Evolutionary conservation across 768 basidiomycete species (phyloP), one percentile per base, ranked within the genome.

Genomic region (Cystoderma amianthinum): DNA sequence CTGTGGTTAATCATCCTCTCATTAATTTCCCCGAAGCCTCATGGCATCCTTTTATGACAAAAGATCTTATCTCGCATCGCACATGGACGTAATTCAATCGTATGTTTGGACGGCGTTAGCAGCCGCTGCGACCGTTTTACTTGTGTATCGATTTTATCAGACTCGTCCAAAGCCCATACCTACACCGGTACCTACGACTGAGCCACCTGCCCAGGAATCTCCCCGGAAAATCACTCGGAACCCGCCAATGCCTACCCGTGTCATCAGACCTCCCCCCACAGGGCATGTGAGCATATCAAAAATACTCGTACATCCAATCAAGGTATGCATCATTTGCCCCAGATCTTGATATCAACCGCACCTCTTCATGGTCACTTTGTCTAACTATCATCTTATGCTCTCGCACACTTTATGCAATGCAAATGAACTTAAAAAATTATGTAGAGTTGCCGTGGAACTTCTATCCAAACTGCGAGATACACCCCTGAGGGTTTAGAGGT

Each of bases 401-500:
- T n/a, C n/a, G n/a, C n/a, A n/a, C n/a, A n/a, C n/a, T n/a, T n/a
- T n/a, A n/a, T n/a, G n/a, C n/a, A n/a, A n/a, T n/a, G n/a, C n/a
- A n/a, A n/a, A n/a, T n/a, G n/a, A n/a, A n/a, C n/a, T n/a, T n/a
- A n/a, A n/a, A 11, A 16, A 15, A n/a, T 38, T 39, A 16, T 41
- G 25, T 39, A 89, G 85, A 87, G 85, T 49, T 87, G 85, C 50
- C 74, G 72, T 37, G 85, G 82, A 18, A 80, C 69, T 1, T 75
- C 82, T 19, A 74, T 86, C 1, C 62, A 67, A 38, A 64, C 65
- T 32, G 72, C 71, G 5, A 69, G 55, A 20, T 86, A 78, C 49
- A 80, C 76, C 5, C 65, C 69, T 11, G 66, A 78, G 47, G 85
- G 85, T 19, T 57, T 89, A 2, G 77, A 85, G 69, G 85, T 83